Conservation (phyloP, 331 rosid species). For the Quercus phellos region DNA sequence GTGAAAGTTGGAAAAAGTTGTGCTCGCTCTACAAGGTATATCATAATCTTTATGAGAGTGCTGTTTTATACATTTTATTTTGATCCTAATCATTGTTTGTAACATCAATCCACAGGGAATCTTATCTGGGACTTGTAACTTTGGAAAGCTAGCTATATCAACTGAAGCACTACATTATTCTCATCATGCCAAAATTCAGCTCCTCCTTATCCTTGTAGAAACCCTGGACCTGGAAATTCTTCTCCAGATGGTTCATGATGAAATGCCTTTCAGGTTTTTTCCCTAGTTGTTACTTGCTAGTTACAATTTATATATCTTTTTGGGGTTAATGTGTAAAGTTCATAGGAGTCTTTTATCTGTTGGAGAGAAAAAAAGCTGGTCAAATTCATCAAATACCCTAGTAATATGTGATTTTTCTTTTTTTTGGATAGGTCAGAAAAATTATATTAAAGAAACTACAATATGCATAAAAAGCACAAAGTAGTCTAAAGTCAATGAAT, state of each 20-base stretch:
- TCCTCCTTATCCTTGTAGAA: slow-evolving; percentile 77
- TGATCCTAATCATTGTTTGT: slow-evolving; percentile 20
- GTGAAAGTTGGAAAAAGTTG: slow-evolving; percentile 64
- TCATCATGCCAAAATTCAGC: slow-evolving; percentile 66
- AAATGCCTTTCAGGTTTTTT: slow-evolving; percentile 70
- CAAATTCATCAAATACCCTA: slow-evolving; percentile 5
- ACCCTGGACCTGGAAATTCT: slow-evolving; percentile 78
- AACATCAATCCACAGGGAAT: slow-evolving; percentile 56
- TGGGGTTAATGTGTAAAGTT: neutral
- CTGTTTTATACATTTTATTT: slow-evolving; percentile 16
- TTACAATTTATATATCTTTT: slow-evolving; percentile 17
- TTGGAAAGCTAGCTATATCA: slow-evolving; percentile 66
- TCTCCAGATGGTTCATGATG: slow-evolving; percentile 95
- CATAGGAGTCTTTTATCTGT: neutral
- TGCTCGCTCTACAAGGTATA: slow-evolving; percentile 69
- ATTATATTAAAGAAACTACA: too few species aligned
- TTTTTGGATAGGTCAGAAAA: neutral
- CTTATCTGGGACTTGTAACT: slow-evolving; percentile 68
- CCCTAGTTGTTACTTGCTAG: slow-evolving; percentile 12
- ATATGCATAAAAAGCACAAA: too few species aligned
- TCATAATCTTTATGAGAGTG: slow-evolving; percentile 8
- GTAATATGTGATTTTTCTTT: slow-evolving; percentile 10
- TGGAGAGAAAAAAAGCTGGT: neutral
- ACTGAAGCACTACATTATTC: slow-evolving; percentile 56
- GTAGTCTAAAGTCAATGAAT: too few species aligned